A percentile compares a stretch with the other conserved stretches of the same genome.
These are phyloP conservation scores for Coix lacrymajobi DNA, from an alignment of 176 grass and related monocot genomes.

Conservation along the genomic window DNA sequence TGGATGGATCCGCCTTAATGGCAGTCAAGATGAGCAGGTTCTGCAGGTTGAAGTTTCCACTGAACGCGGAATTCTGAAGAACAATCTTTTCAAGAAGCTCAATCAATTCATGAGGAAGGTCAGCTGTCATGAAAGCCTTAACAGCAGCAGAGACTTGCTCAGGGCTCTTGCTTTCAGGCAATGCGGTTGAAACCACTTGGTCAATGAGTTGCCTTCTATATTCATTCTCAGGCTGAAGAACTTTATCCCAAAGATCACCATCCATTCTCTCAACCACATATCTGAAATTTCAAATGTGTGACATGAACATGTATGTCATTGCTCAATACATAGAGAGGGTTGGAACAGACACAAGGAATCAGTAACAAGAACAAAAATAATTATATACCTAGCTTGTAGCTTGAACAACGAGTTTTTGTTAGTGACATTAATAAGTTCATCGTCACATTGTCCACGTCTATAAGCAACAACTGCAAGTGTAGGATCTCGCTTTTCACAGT, in stretches of 20 bases:
- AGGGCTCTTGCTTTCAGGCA: conserved; percentile 94
- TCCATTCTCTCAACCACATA: conserved; percentile 98
- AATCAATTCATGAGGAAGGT: conserved; percentile 92
- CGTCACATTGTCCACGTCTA: conserved; percentile 82
- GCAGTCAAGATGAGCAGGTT: conserved; percentile 93
- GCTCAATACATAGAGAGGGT: background rate
- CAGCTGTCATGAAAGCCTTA: conserved; percentile 98
- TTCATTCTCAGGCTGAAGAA: conserved; percentile 89
- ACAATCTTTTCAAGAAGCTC: conserved; percentile 99
- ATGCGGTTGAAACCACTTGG: conserved; percentile 94
- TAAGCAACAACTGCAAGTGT: conserved; percentile 96
- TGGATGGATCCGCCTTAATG: conserved; percentile 86
- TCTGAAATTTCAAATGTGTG: conserved; percentile 38
- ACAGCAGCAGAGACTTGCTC: conserved; percentile 99
- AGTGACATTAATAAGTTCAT: conserved; percentile 88
- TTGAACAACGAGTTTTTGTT: conserved; percentile 96
- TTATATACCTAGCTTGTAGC: conserved; percentile 76
- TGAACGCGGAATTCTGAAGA: conserved; percentile 95
- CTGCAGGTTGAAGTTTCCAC: conserved; percentile 94
- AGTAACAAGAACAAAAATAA: conserved; percentile 15
- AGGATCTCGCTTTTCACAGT: conserved; percentile 94
- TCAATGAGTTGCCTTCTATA: conserved; percentile 95
- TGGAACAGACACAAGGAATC: background rate
- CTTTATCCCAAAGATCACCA: conserved; percentile 91
- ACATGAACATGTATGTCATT: conserved; percentile 2